Percentiles rank a stretch among this genome's conserved stretches.
Conservation (phyloP, 2,329 filamentous ascomycete species). For the Penicillium crustosum region DNA sequence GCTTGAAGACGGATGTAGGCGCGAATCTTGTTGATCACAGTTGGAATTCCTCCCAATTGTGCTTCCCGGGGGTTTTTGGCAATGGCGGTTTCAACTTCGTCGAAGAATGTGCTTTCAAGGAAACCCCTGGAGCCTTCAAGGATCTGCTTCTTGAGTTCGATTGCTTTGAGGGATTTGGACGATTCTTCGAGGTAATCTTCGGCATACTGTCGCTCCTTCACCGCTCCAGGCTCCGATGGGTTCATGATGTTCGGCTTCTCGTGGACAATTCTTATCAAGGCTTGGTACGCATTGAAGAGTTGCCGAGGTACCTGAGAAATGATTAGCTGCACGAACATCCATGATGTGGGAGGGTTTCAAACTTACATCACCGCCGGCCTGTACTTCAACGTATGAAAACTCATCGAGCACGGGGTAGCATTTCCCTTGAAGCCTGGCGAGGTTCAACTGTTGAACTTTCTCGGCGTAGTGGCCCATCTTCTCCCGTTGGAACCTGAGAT, state of each 20-base stretch:
- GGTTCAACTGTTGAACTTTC: constrained; percentile 76
- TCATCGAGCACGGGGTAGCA: constrained; percentile 74
- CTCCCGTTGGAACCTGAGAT: constrained; percentile 75
- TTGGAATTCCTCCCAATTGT: constrained; percentile 83
- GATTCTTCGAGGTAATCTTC: constrained; percentile 74
- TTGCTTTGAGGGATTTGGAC: constrained; percentile 61
- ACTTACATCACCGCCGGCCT: constrained; percentile 63
- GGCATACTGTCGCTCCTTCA: constrained; percentile 74
- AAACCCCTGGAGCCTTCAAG: constrained; percentile 75
- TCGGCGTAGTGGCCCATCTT: constrained; percentile 81
- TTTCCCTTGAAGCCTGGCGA: constrained; percentile 63
- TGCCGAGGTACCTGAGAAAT: constrained; percentile 63
- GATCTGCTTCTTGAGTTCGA: constrained; percentile 74
- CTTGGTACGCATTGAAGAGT: constrained; percentile 77
- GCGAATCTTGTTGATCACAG: constrained; percentile 84
- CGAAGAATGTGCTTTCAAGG: constrained; percentile 77
- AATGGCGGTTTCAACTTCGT: constrained; percentile 73
- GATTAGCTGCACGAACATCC: constrained; percentile 15
- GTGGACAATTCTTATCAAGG: constrained; percentile 73
- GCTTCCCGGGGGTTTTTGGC: constrained; percentile 84
- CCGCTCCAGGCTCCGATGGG: constrained; percentile 60
- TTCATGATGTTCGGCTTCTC: constrained; percentile 65
- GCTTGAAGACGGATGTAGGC: constrained; percentile 84
- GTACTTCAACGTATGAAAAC: constrained; percentile 71
- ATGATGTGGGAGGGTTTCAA: constrained; percentile 3